Conservation (phyloP, 768 basidiomycete species). For the Tricholoma sp. region DNA sequence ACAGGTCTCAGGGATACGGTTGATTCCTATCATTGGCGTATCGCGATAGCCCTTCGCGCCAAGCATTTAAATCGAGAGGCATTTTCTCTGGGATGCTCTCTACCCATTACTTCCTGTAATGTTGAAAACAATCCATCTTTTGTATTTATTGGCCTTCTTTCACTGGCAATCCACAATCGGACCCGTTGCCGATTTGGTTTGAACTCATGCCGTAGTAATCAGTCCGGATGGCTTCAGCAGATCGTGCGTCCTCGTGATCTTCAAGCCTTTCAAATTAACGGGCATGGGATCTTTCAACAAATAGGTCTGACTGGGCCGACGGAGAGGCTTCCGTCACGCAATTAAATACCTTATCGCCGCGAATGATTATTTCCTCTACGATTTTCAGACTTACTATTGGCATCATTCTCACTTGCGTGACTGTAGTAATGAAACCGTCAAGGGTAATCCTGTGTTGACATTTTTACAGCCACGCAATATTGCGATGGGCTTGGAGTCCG, state of each 20-base stretch:
- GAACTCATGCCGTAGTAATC: conserved; percentile 38
- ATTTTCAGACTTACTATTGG: conserved; percentile 24
- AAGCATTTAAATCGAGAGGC: too few species aligned
- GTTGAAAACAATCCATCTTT: too few species aligned
- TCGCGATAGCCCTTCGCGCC: too few species aligned
- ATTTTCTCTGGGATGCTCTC: too few species aligned
- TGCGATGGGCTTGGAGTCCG: conserved; percentile 41
- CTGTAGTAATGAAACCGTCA: background rate
- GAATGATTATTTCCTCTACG: conserved; percentile 27
- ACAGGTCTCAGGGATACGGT: too few species aligned
- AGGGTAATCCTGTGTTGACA: conserved; percentile 15
- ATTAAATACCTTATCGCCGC: conserved; percentile 10
- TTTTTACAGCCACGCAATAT: conserved; percentile 34
- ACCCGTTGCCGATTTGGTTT: conserved; percentile 27
- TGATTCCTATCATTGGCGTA: too few species aligned
- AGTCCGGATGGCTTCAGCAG: conserved; percentile 46
- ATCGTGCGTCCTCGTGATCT: conserved; percentile 27
- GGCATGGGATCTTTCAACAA: conserved; percentile 2
- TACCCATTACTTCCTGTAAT: too few species aligned
- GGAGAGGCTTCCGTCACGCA: conserved; percentile 20
- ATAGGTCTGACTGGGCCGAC: conserved; percentile 5
- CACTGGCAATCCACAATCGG: conserved; percentile 15
- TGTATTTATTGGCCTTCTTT: background rate
- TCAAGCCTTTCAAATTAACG: too few species aligned
- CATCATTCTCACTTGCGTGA: conserved; percentile 20